Conservation (phyloP, 352 stramenopile species). For the Aphanomyces cochlioides region DNA sequence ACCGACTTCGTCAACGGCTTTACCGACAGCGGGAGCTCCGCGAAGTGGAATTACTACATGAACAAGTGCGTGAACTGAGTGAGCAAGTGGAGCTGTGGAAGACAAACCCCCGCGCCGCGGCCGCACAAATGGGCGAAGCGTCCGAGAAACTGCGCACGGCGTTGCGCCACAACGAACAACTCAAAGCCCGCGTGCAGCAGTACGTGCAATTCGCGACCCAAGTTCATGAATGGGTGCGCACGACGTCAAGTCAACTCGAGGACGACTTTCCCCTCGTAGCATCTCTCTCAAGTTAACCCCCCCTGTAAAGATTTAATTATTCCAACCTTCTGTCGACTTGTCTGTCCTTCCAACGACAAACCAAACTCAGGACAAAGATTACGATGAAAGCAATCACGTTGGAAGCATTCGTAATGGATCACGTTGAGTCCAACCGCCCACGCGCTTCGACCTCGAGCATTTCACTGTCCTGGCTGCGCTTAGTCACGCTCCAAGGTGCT, state of each 20-base stretch:
- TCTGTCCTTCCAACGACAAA: too few relatives aligned
- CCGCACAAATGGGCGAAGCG: background rate
- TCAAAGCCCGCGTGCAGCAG: conserved; percentile 8
- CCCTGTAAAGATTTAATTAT: too few relatives aligned
- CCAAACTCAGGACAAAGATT: too few relatives aligned
- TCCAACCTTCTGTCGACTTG: too few relatives aligned
- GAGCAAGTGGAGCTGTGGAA: background rate
- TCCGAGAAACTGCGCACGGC: background rate
- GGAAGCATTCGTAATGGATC: too few relatives aligned
- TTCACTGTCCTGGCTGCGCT: too few relatives aligned
- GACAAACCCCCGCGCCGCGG: background rate
- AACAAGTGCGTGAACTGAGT: background rate
- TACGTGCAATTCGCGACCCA: background rate
- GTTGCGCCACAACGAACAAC: conserved; percentile 13
- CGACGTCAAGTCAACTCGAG: background rate
- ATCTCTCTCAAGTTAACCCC: background rate
- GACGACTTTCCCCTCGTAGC: background rate
- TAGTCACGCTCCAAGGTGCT: too few relatives aligned
- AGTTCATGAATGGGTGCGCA: background rate
- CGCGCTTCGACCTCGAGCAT: too few relatives aligned
- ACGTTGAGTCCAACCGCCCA: too few relatives aligned
- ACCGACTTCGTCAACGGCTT: conserved; percentile 25
- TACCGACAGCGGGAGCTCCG: conserved; percentile 23
- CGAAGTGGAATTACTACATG: conserved; percentile 19
- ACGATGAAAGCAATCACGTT: too few relatives aligned